Conservation (phyloP, 2,329 filamentous ascomycete species). For the Colletotrichum chlorophyti region DNA sequence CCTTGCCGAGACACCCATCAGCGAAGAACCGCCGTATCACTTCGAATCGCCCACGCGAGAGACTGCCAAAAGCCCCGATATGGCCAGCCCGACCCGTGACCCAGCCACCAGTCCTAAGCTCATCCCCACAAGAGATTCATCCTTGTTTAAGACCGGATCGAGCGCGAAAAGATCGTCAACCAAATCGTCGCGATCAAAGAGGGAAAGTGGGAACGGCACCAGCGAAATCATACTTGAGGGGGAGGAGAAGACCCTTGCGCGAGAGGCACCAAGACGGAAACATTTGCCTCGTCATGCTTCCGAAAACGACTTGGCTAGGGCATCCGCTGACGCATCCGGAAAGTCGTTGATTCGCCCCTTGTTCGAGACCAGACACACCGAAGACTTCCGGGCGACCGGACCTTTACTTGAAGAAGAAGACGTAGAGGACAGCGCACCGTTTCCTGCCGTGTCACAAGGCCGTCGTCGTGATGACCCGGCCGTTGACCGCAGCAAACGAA, state of each 20-base stretch:
- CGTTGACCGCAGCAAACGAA: slow-evolving; percentile 50
- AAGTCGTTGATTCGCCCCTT: slow-evolving; percentile 17
- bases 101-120: slow-evolving; percentile 53
- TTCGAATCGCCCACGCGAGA: slow-evolving; percentile 35
- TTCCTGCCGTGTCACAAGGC: slow-evolving; percentile 71
- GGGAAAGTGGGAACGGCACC: slow-evolving; percentile 47
- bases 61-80: slow-evolving; percentile 30
- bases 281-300: slow-evolving; percentile 33
- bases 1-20: slow-evolving; percentile 60
- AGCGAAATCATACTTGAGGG: slow-evolving; percentile 52
- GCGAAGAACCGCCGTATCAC: slow-evolving; percentile 55
- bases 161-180: slow-evolving; percentile 60
- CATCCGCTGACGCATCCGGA: slow-evolving; percentile 34
- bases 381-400: slow-evolving; percentile 7
- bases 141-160: slow-evolving; percentile 63
- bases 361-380: slow-evolving; percentile 29
- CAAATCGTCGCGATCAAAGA: slow-evolving; percentile 57
- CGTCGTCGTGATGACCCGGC: slow-evolving; percentile 58
- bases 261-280: slow-evolving; percentile 31
- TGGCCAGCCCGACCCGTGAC: slow-evolving; percentile 37
- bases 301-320: slow-evolving; percentile 25
- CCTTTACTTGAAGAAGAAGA: slow-evolving; percentile 34
- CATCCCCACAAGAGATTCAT: slow-evolving; percentile 74
- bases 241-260: slow-evolving; percentile 37
- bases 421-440: slow-evolving; percentile 72